Conservation (phyloP, 768 basidiomycete genomes). For the Agaricus bisporus region DNA sequence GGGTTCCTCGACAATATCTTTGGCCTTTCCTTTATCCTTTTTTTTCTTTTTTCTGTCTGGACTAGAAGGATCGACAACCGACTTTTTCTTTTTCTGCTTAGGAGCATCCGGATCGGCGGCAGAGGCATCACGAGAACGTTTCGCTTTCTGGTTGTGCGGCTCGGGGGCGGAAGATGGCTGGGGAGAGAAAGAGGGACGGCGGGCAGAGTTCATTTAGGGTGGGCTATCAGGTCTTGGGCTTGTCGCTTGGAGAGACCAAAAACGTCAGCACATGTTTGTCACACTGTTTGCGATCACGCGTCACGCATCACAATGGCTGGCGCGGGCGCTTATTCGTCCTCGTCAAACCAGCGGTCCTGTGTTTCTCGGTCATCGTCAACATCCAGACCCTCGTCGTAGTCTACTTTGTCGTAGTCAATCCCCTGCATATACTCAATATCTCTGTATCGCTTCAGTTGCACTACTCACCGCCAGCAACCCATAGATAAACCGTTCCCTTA, state of each 20-base stretch:
- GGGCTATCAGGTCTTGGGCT: slow-evolving; percentile 24
- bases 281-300: neutral
- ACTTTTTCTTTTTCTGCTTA: slow-evolving; percentile 33
- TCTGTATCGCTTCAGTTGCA: neutral
- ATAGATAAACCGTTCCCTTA: slow-evolving; percentile 72
- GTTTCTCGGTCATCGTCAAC: slow-evolving; percentile 49
- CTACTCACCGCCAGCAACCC: slow-evolving; percentile 62
- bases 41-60: slow-evolving; percentile 23
- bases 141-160: neutral
- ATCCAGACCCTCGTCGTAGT: slow-evolving; percentile 73
- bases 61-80: slow-evolving; percentile 2
- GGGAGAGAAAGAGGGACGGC: slow-evolving; percentile 13
- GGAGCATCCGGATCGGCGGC: slow-evolving; percentile 5
- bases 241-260: slow-evolving; percentile 4
- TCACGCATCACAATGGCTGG: neutral
- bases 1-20: slow-evolving; percentile 13
- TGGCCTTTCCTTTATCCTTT: slow-evolving; percentile 28
- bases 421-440: slow-evolving; percentile 31
- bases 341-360: slow-evolving; percentile 72
- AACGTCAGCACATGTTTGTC: slow-evolving; percentile 9
- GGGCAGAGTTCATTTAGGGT: slow-evolving; percentile 35
- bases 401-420: slow-evolving; percentile 63
- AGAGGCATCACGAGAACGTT: too few relatives aligned
- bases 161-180: slow-evolving; percentile 13
- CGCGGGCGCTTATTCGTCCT: slow-evolving; percentile 39